These are phyloP conservation scores for Xylariales sp. DNA, from an alignment of 2,329 filamentous ascomycete genomes.

Conservation along the genomic window DNA sequence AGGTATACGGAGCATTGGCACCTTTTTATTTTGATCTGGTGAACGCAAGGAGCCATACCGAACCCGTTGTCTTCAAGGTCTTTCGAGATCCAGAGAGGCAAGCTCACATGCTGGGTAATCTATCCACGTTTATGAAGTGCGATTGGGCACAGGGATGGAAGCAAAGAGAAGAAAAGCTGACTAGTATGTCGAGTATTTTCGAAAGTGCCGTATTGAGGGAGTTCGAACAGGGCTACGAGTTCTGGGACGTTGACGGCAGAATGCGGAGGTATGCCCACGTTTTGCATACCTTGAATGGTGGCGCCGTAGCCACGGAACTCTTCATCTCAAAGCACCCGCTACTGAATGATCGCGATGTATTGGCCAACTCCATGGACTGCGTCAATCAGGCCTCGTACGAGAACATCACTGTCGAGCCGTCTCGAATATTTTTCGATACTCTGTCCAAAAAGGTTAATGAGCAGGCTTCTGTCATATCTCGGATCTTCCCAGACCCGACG, in stretches of 20 bases:
- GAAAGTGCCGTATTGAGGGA: conserved; percentile 87
- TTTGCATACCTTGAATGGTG: conserved; percentile 75
- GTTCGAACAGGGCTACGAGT: conserved; percentile 89
- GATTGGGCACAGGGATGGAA: conserved; percentile 75
- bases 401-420: conserved; percentile 73
- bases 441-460: conserved; percentile 75
- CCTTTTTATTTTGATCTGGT: conserved; percentile 86
- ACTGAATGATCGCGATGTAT: conserved; percentile 66
- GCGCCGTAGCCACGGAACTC: conserved; percentile 70
- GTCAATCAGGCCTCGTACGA: conserved; percentile 63
- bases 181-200: conserved; percentile 74
- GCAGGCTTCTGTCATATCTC: conserved; percentile 72
- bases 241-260: conserved; percentile 78
- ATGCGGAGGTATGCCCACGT: conserved; percentile 91
- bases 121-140: conserved; percentile 72
- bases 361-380: conserved; percentile 76
- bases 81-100: conserved; percentile 88
- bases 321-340: conserved; percentile 88
- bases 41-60: conserved; percentile 65
- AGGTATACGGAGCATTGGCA: conserved; percentile 79
- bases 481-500: conserved; percentile 70
- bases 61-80: conserved; percentile 79
- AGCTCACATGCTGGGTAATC: conserved; percentile 79
- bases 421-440: conserved; percentile 72
- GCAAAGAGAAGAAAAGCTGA: conserved; percentile 66